These are phyloP conservation scores for Globisporangium sylvaticum DNA, from an alignment of 352 stramenopile species.

Conservation along the genomic window DNA sequence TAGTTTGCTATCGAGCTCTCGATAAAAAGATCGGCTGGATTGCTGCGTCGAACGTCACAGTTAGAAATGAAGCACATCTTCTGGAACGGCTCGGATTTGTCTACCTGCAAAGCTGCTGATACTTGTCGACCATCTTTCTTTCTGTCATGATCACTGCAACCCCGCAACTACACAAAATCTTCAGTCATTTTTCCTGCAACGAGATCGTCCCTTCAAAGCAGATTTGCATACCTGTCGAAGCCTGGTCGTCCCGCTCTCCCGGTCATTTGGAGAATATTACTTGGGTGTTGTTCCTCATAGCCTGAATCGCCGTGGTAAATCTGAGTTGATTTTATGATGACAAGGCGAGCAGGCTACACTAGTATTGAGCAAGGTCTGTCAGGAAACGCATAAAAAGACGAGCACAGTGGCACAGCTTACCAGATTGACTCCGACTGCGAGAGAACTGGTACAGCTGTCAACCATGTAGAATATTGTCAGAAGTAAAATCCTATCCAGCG, in stretches of 20 bases:
- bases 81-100: background rate
- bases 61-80: background rate
- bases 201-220: background rate
- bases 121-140: constrained; percentile 16
- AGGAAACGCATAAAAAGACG: background rate
- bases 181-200: background rate
- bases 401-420: constrained; percentile 13
- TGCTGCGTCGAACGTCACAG: constrained; percentile 4
- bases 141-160: constrained; percentile 30
- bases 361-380: background rate
- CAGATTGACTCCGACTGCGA: constrained; percentile 43
- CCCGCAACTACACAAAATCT: constrained; percentile 10
- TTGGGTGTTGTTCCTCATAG: constrained; percentile 25
- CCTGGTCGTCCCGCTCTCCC: constrained; percentile 32
- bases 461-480: background rate
- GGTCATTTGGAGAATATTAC: constrained; percentile 38
- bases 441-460: constrained; percentile 31
- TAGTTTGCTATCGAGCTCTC: constrained; percentile 10
- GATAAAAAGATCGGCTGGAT: constrained; percentile 6
- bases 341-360: constrained; percentile 30
- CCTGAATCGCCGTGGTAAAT: constrained; percentile 26
- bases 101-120: constrained; percentile 25
- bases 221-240: constrained; percentile 25
- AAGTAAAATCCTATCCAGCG: background rate
- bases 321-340: constrained; percentile 38